A percentile compares a stretch with the other conserved stretches of the same genome.
Evolutionary conservation across 495 filamentous ascomycete species (phyloP).

Genomic region (Darksidea phi): DNA sequence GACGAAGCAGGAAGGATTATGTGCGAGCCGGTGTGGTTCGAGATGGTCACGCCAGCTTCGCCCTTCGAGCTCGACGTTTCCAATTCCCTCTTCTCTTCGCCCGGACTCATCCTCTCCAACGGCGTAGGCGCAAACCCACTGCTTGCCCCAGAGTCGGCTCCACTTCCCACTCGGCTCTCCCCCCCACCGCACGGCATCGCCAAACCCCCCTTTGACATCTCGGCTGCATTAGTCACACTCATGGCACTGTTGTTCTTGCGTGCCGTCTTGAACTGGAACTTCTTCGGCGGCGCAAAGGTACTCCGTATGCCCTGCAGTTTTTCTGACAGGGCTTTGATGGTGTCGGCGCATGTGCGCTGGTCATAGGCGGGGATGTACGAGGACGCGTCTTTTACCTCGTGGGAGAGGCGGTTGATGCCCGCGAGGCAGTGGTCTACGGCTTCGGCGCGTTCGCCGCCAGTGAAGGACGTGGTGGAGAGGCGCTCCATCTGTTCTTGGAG

Average conservation of each 20-base stretch:
- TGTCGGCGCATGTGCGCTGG: slow-evolving; percentile 66
- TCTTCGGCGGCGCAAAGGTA: slow-evolving; percentile 60
- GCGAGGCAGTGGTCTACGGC: slow-evolving; percentile 67
- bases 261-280: slow-evolving; percentile 69
- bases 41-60: slow-evolving; percentile 60
- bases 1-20: slow-evolving; percentile 71
- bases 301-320: slow-evolving; percentile 60
- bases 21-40: slow-evolving; percentile 61
- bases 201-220: slow-evolving; percentile 51
- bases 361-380: slow-evolving; percentile 73
- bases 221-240: slow-evolving; percentile 57
- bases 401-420: slow-evolving; percentile 63
- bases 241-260: slow-evolving; percentile 57
- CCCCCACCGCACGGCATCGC: slow-evolving; percentile 43
- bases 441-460: slow-evolving; percentile 59
- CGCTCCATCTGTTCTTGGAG: slow-evolving; percentile 62
- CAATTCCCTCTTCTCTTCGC: slow-evolving; percentile 33
- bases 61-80: slow-evolving; percentile 10
- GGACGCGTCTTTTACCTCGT: slow-evolving; percentile 66
- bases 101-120: slow-evolving; percentile 51
- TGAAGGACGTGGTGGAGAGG: slow-evolving; percentile 51
- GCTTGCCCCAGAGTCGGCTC: slow-evolving; percentile 36
- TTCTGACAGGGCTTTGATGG: slow-evolving; percentile 66
- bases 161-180: slow-evolving; percentile 48
- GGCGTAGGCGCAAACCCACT: slow-evolving; percentile 48